Percentiles rank a stretch among this genome's conserved stretches.
Evolutionary conservation across 176 grass and related monocot genomes (phyloP).

Genomic region (Lolium perenne): DNA sequence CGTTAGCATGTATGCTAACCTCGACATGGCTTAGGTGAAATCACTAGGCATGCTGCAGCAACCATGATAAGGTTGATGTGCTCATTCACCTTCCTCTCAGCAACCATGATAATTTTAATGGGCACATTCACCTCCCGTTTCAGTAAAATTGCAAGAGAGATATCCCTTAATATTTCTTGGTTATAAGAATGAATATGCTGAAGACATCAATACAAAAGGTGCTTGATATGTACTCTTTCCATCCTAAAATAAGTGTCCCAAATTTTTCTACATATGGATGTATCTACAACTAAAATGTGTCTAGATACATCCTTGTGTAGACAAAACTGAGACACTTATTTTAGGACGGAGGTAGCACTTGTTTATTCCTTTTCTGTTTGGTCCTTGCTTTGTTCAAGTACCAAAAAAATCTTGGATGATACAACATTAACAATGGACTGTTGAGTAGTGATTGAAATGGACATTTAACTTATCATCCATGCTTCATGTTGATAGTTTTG

Average conservation of each 20-base stretch:
- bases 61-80: constrained; percentile 16
- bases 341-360: too few species aligned
- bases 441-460: constrained; percentile 15
- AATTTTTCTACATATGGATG: too few species aligned
- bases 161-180: constrained; percentile 2
- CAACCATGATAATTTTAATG: constrained; percentile 7
- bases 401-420: not conserved
- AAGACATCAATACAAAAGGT: constrained; percentile 15
- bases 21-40: constrained; percentile 19
- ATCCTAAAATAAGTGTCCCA: too few species aligned
- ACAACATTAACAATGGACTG: constrained; percentile 17
- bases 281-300: not conserved
- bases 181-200: constrained; percentile 10
- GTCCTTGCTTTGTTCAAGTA: constrained; percentile 17
- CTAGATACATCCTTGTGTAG: too few species aligned
- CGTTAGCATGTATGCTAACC: not conserved
- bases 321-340: too few species aligned
- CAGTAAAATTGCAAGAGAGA: constrained; percentile 5
- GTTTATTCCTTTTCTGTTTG: constrained; percentile 9
- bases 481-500: constrained; percentile 8
- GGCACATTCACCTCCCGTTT: constrained; percentile 3
- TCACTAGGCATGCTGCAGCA: constrained; percentile 5
- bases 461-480: not conserved
- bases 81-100: constrained; percentile 7
- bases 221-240: constrained; percentile 8